Evolutionary conservation across 495 filamentous ascomycete genomes (phyloP).

Genomic region (Cercophora samala): DNA sequence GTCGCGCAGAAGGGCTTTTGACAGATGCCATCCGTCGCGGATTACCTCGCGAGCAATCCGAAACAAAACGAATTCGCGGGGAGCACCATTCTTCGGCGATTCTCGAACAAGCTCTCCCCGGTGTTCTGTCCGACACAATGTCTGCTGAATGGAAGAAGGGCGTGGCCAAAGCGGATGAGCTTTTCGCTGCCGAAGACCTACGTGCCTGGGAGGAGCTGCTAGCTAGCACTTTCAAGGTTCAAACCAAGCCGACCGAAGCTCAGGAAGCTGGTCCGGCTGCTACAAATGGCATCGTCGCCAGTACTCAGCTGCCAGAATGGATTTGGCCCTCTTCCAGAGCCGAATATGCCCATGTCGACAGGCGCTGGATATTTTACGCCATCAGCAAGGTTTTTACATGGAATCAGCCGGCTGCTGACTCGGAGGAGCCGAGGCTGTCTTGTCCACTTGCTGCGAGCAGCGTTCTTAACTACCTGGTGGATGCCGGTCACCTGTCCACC

Average conservation of each 20-base stretch:
- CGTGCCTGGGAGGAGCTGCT: constrained; percentile 54
- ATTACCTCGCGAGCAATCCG: constrained; percentile 28
- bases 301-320: constrained; percentile 31
- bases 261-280: constrained; percentile 16
- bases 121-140: constrained; percentile 36
- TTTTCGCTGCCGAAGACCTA: constrained; percentile 43
- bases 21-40: constrained; percentile 69
- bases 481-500: constrained; percentile 58
- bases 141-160: constrained; percentile 36
- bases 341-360: constrained; percentile 46
- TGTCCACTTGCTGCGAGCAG: constrained; percentile 51
- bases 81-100: constrained; percentile 27
- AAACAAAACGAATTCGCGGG: constrained; percentile 12
- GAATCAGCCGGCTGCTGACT: constrained; percentile 31
- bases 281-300: constrained; percentile 8
- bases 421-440: constrained; percentile 39
- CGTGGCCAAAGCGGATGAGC: constrained; percentile 45
- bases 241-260: constrained; percentile 25
- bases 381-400: constrained; percentile 50
- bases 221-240: constrained; percentile 42
- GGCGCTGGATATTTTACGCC: constrained; percentile 52
- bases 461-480: constrained; percentile 59
- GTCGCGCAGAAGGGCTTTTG: constrained; percentile 62
- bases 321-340: constrained; percentile 38
- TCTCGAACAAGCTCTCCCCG: constrained; percentile 40